phyloP scores from a whole-genome alignment of 1,284 basidiomycete genomes.

The Cerioporus squamosus region DNA sequence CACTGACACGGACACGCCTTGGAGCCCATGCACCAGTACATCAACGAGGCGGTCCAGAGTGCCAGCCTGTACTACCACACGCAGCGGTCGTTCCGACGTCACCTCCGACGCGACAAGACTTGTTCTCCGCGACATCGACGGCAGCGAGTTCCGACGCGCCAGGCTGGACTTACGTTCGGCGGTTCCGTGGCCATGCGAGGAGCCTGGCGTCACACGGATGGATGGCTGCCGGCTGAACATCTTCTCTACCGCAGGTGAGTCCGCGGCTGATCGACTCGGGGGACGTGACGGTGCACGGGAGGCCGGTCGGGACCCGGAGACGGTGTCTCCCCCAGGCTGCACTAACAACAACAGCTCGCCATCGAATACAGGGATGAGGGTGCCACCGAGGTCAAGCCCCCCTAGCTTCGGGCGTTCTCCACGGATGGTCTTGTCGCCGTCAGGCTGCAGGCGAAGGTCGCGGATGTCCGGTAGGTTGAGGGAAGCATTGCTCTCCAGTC shows the following conservation, averaged over 20 bases:
- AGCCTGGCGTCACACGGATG: slow-evolving; percentile 73
- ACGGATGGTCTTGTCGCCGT: slow-evolving; percentile 27
- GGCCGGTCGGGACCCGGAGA: slow-evolving; percentile 55
- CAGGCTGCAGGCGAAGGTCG: slow-evolving; percentile 34
- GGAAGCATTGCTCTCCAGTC: slow-evolving; percentile 59
- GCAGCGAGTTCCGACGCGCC: slow-evolving; percentile 75
- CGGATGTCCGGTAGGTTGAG: slow-evolving; percentile 57
- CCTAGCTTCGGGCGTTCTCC: slow-evolving; percentile 25
- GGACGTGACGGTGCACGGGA: slow-evolving; percentile 66
- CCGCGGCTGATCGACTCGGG: slow-evolving; percentile 56
- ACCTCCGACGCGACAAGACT: slow-evolving; percentile 61
- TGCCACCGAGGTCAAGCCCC: slow-evolving; percentile 59
- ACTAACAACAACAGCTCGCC: slow-evolving; percentile 75
- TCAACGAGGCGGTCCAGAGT: slow-evolving; percentile 75
- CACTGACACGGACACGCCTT: slow-evolving; percentile 74
- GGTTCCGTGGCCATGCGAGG: slow-evolving; percentile 62
- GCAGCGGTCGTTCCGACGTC: slow-evolving; percentile 67
- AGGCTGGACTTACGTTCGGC: slow-evolving; percentile 79
- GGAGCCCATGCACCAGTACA: slow-evolving; percentile 76
- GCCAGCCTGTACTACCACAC: slow-evolving; percentile 77
- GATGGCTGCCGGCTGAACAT: slow-evolving; percentile 63
- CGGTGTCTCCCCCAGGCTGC: slow-evolving; percentile 47
- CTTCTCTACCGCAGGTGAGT: slow-evolving; percentile 43
- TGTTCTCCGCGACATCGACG: slow-evolving; percentile 67
- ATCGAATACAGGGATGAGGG: slow-evolving; percentile 71